Conservation (phyloP, 2,329 filamentous ascomycete genomes). For the Cryphonectria parasitica region DNA sequence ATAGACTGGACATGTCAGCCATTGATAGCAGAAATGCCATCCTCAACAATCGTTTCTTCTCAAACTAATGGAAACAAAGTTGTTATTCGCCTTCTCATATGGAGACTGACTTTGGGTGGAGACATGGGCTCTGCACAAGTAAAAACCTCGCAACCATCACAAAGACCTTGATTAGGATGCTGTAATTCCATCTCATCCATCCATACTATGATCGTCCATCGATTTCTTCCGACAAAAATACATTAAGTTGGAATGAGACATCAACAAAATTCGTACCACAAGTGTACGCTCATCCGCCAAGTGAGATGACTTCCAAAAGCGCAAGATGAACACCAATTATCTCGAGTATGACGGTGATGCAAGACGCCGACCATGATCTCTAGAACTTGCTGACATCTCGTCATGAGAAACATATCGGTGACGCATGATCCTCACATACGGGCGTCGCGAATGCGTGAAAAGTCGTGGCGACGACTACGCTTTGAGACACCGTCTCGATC, state of each 20-base stretch:
- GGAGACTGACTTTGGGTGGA: not conserved
- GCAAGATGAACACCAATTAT: conserved; percentile 26
- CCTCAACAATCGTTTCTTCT: not conserved
- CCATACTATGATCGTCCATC: conserved; percentile 10
- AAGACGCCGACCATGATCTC: conserved; percentile 11
- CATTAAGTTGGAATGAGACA: conserved; percentile 19
- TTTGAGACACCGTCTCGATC: conserved; percentile 37
- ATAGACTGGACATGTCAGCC: not conserved
- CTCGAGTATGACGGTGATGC: conserved; percentile 18
- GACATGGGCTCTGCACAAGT: not conserved
- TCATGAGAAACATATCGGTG: not conserved
- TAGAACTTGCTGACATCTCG: conserved; percentile 6
- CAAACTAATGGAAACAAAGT: not conserved
- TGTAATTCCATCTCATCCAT: conserved; percentile 3
- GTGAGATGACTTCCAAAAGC: conserved; percentile 28
- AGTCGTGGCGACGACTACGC: conserved; percentile 17
- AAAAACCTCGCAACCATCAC: not conserved
- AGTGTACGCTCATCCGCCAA: conserved; percentile 19
- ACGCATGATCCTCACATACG: not conserved
- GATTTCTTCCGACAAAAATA: conserved; percentile 15
- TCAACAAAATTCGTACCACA: conserved; percentile 21
- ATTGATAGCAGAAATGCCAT: not conserved
- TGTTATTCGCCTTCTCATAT: conserved; percentile 5
- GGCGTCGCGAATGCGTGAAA: conserved; percentile 17
- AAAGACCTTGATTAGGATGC: conserved; percentile 1